Percentiles rank a stretch among this genome's conserved stretches.
phyloP scores from a whole-genome alignment of 495 filamentous ascomycete genomes.

The Bacidia gigantensis region DNA sequence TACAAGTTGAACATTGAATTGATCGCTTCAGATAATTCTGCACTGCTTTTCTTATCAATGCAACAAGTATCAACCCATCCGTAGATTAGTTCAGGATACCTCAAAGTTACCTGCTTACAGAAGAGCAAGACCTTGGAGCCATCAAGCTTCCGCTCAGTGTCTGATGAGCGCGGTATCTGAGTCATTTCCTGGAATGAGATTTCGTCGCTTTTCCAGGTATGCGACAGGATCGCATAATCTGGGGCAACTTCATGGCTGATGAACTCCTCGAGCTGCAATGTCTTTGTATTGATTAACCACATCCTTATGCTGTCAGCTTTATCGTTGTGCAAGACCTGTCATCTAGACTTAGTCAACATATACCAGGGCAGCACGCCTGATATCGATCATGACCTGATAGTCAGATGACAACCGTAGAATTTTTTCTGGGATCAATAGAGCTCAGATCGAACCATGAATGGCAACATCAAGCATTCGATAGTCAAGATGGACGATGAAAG shows the following conservation, averaged over 20 bases:
- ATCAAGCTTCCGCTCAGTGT: not conserved
- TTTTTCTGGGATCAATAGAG: too few relatives aligned
- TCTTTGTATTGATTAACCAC: not conserved
- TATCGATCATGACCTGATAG: too few relatives aligned
- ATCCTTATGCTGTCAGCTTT: too few relatives aligned
- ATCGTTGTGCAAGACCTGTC: too few relatives aligned
- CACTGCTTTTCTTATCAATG: constrained; percentile 26
- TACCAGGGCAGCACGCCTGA: too few relatives aligned
- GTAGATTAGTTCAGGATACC: constrained; percentile 19
- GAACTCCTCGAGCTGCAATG: not conserved
- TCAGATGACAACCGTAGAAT: too few relatives aligned
- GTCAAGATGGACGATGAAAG: too few relatives aligned
- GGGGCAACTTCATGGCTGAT: not conserved
- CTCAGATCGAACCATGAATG: too few relatives aligned
- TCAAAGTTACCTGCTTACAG: constrained; percentile 17
- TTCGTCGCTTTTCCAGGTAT: constrained; percentile 5
- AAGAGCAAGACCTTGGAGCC: constrained; percentile 22
- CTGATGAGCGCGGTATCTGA: not conserved
- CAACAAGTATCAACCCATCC: constrained; percentile 28
- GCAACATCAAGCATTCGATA: too few relatives aligned
- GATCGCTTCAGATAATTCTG: constrained; percentile 24
- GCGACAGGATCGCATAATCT: constrained; percentile 7
- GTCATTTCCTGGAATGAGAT: constrained; percentile 7
- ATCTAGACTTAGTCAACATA: too few relatives aligned
- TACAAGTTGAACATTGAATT: constrained; percentile 25